Evolutionary conservation across 78 protist species (phyloP), one percentile per base, ranked within the genome.

Genomic region (slime mould (Dictyostelium discoideum)): DNA sequence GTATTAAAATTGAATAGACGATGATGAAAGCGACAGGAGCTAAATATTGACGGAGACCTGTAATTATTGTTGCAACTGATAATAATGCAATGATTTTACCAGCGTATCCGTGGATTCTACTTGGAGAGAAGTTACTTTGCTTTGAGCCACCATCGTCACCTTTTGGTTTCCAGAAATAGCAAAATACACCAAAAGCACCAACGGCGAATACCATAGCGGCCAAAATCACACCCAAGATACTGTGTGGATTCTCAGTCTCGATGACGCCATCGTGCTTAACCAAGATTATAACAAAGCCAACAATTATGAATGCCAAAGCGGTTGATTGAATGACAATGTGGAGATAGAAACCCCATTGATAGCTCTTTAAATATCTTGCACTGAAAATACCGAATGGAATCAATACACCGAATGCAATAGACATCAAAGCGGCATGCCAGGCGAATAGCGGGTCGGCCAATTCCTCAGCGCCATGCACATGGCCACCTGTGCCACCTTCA

Each of bases 311-410:
- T 1, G 80, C 46, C 5, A 50, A 39, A 7, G 83, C 93, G 16
- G 46, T 11, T 0, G 81, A 13, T 79, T 79, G 93, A 2, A 79
- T 16, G 20, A 39, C 42, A 10, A 87, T 37, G 22, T 87, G 93
- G 2, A 87, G 8, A 48, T 82, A 83, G 85, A 87, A 87, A 48
- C 86, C 79, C 93, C 93, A 87, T 37, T n/a, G 67, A 11, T 57
- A 82, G 3, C 50, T 18, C 37, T 42, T 57, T 40, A 87, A 73
- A n/a, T 79, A 87, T 60, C 93, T 85, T 40, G 80, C 85, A 40
- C 72, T 22, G 42, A 87, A 87, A 13, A 87, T 78, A 78, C 81
- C 93, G 37, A 87, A 78, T 87, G 93, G 93, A 82, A 87, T 87
- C 39, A 87, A 65, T 0, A 87, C 5, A 50, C 86, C 93, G 24